These are phyloP conservation scores for Quercus berberidifolia DNA, from an alignment of 306 rosid species.

Conservation along the genomic window DNA sequence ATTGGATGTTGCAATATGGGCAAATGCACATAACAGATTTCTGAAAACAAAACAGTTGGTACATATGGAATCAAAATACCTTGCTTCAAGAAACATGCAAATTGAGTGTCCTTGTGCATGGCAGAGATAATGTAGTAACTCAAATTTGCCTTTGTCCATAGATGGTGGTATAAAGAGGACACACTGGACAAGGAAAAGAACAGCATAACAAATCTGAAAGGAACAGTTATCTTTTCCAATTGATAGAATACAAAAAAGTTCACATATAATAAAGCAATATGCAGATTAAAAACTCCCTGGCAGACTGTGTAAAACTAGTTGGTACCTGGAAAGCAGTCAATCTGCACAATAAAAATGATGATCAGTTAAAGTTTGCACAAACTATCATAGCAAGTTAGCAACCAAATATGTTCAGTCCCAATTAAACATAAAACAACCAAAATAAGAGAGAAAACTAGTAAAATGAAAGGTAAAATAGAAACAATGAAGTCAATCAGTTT, in stretches of 20 bases:
- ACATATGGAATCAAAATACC: slow-evolving; percentile 42
- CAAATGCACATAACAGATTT: too few relatives aligned
- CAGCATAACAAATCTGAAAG: neutral
- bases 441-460: too few relatives aligned
- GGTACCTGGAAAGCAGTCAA: slow-evolving; percentile 91
- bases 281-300: slow-evolving; percentile 8
- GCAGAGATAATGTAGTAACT: slow-evolving; percentile 75
- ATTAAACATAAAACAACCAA: too few relatives aligned
- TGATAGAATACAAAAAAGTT: neutral
- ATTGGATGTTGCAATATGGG: neutral
- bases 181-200: slow-evolving; percentile 49
- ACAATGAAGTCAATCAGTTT: too few relatives aligned
- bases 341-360: slow-evolving; percentile 46
- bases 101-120: slow-evolving; percentile 98
- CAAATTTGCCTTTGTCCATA: slow-evolving; percentile 94
- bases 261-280: neutral
- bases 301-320: slow-evolving; percentile 8
- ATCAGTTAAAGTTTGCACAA: neutral
- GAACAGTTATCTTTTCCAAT: slow-evolving; percentile 1
- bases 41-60: too few relatives aligned
- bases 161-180: slow-evolving; percentile 91
- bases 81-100: slow-evolving; percentile 91
- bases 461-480: neutral
- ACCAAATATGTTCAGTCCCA: too few relatives aligned
- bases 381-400: too few relatives aligned